Base-by-base conservation (phyloP, 2,329 filamentous ascomycete genomes). In the Aspergillus sp. region DNA sequence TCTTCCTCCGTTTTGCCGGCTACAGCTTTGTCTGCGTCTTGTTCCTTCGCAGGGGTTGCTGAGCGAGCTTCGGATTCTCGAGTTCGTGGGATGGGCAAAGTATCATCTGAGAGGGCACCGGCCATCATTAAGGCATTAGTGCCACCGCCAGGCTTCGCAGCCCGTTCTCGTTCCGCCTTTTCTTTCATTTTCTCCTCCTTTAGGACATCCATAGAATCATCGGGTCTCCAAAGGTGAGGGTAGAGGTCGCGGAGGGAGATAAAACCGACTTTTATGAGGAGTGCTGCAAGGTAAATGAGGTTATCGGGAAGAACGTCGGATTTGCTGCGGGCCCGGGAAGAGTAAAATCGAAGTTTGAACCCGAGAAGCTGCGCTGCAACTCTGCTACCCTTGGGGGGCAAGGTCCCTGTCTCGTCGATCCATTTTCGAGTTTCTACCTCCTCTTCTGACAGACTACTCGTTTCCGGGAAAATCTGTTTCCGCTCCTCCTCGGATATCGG, bases 291-390 rank as follows among this genome's bases (percentile, higher is more conserved):
- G 54, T 93, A 95, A 28, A 97, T 88, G 3, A 98, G 76, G 56
- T 98, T 98, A 33, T 93, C 88, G 0, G 93, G 93, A 2, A 97
- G 75, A 3, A 83, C 76, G 58, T 97, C 93, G 1, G 78, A 73
- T 42, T 83, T 78, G 47, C 88, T 82, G 44, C 91, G 81, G 31
- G 86, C 83, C 27, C 83, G 75, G 0, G 89, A 94, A 33, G 88
- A 86, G 61, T 98, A 98, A 66, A 95, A 98, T 10, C 88, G 87
- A 40, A 98, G 78, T 68, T 98, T 98, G 76, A 98, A 98, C 4
- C 93, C 93, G 10, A 98, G 82, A 4, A 98, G 78, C 63, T 97
- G 93, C 28, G 94, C 94, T 1, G 93, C 93, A 46, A 94, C 88
- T 35, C 85, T 82, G 62, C 96, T 98, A 28, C 94, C 93, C 28